Conservation (phyloP, 768 basidiomycete genomes). For the Tylopilus rubrobrunneus region DNA sequence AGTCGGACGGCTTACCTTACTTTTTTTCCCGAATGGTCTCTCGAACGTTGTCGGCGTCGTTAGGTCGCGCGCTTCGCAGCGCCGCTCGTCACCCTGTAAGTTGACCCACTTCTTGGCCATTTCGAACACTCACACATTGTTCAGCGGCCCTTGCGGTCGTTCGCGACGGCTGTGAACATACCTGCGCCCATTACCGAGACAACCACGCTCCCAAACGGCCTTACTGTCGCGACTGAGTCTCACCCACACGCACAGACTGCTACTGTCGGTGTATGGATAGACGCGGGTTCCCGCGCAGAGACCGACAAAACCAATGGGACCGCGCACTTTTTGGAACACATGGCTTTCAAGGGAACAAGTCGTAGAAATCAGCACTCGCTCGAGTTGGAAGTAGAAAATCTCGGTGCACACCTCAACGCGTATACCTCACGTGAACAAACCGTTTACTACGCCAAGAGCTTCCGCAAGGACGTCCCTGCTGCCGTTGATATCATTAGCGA, state of each 20-base stretch:
- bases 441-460: constrained; percentile 98
- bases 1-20: constrained; percentile 7
- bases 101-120: background rate
- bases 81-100: constrained; percentile 37
- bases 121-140: constrained; percentile 1
- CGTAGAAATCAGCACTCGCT: constrained; percentile 84
- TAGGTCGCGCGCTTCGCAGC: constrained; percentile 39
- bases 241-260: constrained; percentile 91
- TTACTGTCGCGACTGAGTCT: constrained; percentile 91
- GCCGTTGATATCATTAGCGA: constrained; percentile 97
- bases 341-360: constrained; percentile 97
- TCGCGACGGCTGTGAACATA: constrained; percentile 68
- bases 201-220: constrained; percentile 89
- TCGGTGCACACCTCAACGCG: constrained; percentile 95
- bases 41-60: constrained; percentile 41
- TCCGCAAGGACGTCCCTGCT: constrained; percentile 87
- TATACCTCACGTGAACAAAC: constrained; percentile 99
- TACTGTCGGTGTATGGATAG: constrained; percentile 99
- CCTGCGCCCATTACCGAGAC: constrained; percentile 80
- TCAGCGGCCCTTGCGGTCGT: constrained; percentile 59
- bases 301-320: constrained; percentile 93
- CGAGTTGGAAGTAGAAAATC: constrained; percentile 96
- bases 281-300: constrained; percentile 96
- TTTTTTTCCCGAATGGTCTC: constrained; percentile 40
- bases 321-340: constrained; percentile 98